phyloP scores from a whole-genome alignment of 2,329 filamentous ascomycete species.

The Calonectria hongkongensis region DNA sequence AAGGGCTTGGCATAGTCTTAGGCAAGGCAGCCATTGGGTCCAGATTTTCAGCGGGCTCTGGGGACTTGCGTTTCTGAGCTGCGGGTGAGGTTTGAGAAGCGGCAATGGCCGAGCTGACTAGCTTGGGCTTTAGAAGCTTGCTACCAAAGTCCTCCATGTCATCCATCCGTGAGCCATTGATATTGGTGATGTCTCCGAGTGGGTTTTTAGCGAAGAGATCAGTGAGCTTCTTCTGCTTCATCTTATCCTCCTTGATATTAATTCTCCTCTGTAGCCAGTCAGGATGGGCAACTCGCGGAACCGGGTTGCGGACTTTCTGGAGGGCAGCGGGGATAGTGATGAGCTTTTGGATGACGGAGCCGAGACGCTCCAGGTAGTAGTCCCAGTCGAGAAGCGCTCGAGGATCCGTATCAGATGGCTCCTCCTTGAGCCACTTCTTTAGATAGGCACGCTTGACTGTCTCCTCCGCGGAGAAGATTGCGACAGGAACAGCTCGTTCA shows the following conservation, averaged over 20 bases:
- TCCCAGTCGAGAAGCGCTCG: slow-evolving; percentile 95
- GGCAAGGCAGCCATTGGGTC: slow-evolving; percentile 91
- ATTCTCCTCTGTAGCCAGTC: slow-evolving; percentile 98
- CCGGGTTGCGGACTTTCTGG: slow-evolving; percentile 95
- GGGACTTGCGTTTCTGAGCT: slow-evolving; percentile 83
- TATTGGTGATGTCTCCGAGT: slow-evolving; percentile 83
- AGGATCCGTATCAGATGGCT: slow-evolving; percentile 92
- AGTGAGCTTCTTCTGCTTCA: slow-evolving; percentile 99
- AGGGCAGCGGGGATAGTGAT: slow-evolving; percentile 98
- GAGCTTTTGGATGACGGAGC: slow-evolving; percentile 98
- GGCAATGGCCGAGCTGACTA: slow-evolving; percentile 71
- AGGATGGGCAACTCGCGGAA: slow-evolving; percentile 93
- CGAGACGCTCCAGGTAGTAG: slow-evolving; percentile 96
- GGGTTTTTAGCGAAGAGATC: slow-evolving; percentile 83
- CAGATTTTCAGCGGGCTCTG: slow-evolving; percentile 78
- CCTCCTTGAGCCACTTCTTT: slow-evolving; percentile 96
- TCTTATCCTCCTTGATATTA: slow-evolving; percentile 94
- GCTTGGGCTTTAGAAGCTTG: slow-evolving; percentile 80
- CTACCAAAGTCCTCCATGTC: slow-evolving; percentile 90
- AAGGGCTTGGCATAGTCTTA: slow-evolving; percentile 87
- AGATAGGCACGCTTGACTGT: slow-evolving; percentile 91
- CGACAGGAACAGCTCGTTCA: slow-evolving; percentile 93
- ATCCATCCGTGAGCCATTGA: slow-evolving; percentile 70
- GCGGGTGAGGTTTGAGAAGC: slow-evolving; percentile 71
- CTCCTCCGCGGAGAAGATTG: slow-evolving; percentile 96